These are phyloP conservation scores for Beauveria sp. DNA, from an alignment of 2,329 filamentous ascomycete species.

Conservation along the genomic window DNA sequence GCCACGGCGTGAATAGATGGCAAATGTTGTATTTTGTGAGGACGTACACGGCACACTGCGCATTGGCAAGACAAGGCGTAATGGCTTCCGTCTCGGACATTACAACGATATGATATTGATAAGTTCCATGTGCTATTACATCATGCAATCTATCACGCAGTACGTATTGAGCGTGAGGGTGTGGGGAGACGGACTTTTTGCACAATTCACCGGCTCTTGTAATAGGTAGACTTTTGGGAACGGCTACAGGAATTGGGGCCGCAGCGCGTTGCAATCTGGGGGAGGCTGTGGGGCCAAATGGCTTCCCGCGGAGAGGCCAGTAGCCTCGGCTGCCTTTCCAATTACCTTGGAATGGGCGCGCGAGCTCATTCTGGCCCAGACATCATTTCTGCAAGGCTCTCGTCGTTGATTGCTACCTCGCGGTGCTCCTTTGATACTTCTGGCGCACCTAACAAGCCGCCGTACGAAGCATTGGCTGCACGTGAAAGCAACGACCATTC, in stretches of 20 bases:
- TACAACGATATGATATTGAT: neutral
- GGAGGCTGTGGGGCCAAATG: neutral
- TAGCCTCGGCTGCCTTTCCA: neutral
- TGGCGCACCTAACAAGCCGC: too few relatives aligned
- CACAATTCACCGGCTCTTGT: neutral
- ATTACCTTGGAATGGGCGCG: neutral
- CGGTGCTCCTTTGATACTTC: neutral
- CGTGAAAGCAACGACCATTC: neutral
- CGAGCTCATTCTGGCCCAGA: neutral
- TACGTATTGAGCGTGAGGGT: too few relatives aligned
- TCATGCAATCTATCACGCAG: too few relatives aligned
- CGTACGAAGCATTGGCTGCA: neutral
- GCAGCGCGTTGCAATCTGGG: neutral
- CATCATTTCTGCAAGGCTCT: neutral
- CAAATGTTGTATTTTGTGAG: too few relatives aligned
- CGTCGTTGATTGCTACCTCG: neutral
- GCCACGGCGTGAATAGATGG: neutral
- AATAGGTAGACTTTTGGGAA: too few relatives aligned
- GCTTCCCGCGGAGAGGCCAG: neutral
- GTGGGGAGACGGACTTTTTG: neutral
- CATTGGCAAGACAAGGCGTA: neutral
- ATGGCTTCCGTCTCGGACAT: neutral
- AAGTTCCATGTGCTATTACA: too few relatives aligned
- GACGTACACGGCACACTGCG: too few relatives aligned
- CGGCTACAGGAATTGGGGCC: too few relatives aligned